phyloP scores from a whole-genome alignment of 2,329 filamentous ascomycete genomes.

The Biscogniauxia mediterranea region DNA sequence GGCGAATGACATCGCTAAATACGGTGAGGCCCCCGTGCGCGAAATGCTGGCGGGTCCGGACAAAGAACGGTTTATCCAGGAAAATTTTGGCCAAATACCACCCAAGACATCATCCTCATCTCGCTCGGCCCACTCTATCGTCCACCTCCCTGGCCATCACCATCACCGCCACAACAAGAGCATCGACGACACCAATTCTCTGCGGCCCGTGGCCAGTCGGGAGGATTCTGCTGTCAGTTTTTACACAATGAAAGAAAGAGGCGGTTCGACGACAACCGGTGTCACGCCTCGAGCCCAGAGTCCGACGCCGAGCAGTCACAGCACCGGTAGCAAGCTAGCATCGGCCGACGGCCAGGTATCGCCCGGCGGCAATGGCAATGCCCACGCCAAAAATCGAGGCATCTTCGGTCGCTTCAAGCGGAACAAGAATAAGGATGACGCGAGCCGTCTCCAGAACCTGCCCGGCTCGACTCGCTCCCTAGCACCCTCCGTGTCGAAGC shows the following conservation, averaged over 20 bases:
- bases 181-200: constrained; percentile 62
- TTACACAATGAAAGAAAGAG: constrained; percentile 51
- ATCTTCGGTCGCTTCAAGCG: constrained; percentile 50
- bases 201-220: constrained; percentile 71
- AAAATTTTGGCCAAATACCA: constrained; percentile 46
- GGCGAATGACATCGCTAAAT: constrained; percentile 71
- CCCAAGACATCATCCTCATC: constrained; percentile 63
- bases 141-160: constrained; percentile 65
- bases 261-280: constrained; percentile 40
- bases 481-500: constrained; percentile 47
- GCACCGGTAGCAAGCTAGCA: constrained; percentile 53
- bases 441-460: constrained; percentile 45
- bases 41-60: constrained; percentile 68
- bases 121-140: constrained; percentile 57
- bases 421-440: constrained; percentile 56
- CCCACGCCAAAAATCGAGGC: constrained; percentile 40
- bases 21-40: constrained; percentile 75
- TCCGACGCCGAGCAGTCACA: constrained; percentile 74
- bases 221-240: constrained; percentile 65
- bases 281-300: constrained; percentile 67
- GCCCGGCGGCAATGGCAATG: constrained; percentile 47
- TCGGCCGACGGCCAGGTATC: constrained; percentile 57
- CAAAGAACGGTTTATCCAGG: constrained; percentile 62
- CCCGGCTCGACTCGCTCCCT: constrained; percentile 55
- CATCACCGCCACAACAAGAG: constrained; percentile 66